phyloP scores from a whole-genome alignment of 129 eudicot genomes.

The Artemisia annua region DNA sequence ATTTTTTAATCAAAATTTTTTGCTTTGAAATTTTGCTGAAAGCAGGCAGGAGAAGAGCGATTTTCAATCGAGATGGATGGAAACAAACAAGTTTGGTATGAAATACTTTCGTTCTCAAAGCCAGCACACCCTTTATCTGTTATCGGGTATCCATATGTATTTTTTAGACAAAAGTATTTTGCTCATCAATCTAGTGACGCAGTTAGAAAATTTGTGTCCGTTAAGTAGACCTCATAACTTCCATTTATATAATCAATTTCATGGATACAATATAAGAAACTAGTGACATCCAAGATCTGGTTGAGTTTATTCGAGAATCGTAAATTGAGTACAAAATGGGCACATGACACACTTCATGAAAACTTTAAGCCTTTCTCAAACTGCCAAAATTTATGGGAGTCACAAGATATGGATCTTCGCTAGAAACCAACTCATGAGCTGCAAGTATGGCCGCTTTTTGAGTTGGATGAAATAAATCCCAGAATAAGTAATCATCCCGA shows the following conservation, averaged over 20 bases:
- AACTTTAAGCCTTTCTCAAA: slow-evolving; percentile 30
- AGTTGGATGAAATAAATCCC: slow-evolving; percentile 58
- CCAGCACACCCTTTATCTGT: slow-evolving; percentile 69
- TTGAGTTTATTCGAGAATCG: slow-evolving; percentile 27
- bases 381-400: slow-evolving; percentile 45
- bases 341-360: slow-evolving; percentile 1
- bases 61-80: slow-evolving; percentile 82
- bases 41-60: slow-evolving; percentile 96
- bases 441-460: slow-evolving; percentile 39
- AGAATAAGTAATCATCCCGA: slow-evolving; percentile 44
- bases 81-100: slow-evolving; percentile 83
- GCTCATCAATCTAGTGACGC: slow-evolving; percentile 67
- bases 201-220: slow-evolving; percentile 56
- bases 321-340: slow-evolving; percentile 7
- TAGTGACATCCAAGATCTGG: slow-evolving; percentile 4
- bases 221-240: slow-evolving; percentile 17
- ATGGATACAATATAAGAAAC: neutral
- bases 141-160: slow-evolving; percentile 80
- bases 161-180: slow-evolving; percentile 66
- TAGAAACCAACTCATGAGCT: slow-evolving; percentile 29
- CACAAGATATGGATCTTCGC: slow-evolving; percentile 33
- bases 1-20: neutral
- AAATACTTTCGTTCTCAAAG: slow-evolving; percentile 87
- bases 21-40: slow-evolving; percentile 17
- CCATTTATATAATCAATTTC: neutral